Evolutionary conservation across 768 basidiomycete genomes (phyloP).

Genomic region (Suillus weaverae): DNA sequence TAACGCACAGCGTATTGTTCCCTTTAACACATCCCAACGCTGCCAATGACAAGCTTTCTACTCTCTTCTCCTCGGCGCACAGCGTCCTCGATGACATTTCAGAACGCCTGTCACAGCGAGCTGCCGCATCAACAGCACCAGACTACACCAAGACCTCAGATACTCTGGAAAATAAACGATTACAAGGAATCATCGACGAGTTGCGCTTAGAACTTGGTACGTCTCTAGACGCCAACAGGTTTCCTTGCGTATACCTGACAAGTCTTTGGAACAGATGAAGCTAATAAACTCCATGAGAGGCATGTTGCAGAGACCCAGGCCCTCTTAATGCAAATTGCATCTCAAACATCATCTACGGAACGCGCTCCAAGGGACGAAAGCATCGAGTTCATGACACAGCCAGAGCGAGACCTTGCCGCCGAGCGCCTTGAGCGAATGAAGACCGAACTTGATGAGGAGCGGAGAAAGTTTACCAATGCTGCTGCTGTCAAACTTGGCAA

Average conservation of each 20-base stretch:
- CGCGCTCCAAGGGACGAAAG: slow-evolving; percentile 42
- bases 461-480: slow-evolving; percentile 62
- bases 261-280: slow-evolving; percentile 37
- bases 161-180: slow-evolving; percentile 44
- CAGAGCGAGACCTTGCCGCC: slow-evolving; percentile 53
- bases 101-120: slow-evolving; percentile 21
- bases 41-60: slow-evolving; percentile 48
- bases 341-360: slow-evolving; percentile 30
- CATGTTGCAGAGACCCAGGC: slow-evolving; percentile 49
- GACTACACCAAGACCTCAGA: slow-evolving; percentile 27
- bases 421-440: slow-evolving; percentile 52
- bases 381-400: slow-evolving; percentile 53
- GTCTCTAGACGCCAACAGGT: slow-evolving; percentile 15
- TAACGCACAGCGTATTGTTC: slow-evolving; percentile 52
- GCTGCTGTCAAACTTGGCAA: slow-evolving; percentile 62
- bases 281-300: slow-evolving; percentile 44
- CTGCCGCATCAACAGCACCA: slow-evolving; percentile 16
- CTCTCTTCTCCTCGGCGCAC: slow-evolving; percentile 45
- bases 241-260: slow-evolving; percentile 14
- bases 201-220: slow-evolving; percentile 62
- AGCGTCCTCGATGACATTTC: slow-evolving; percentile 33
- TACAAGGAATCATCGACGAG: slow-evolving; percentile 50
- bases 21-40: slow-evolving; percentile 51
- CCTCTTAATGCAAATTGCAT: slow-evolving; percentile 55
- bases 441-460: slow-evolving; percentile 63